Base-by-base conservation (phyloP, 2,329 filamentous ascomycete genomes). In the Karstenula rhodostoma region DNA sequence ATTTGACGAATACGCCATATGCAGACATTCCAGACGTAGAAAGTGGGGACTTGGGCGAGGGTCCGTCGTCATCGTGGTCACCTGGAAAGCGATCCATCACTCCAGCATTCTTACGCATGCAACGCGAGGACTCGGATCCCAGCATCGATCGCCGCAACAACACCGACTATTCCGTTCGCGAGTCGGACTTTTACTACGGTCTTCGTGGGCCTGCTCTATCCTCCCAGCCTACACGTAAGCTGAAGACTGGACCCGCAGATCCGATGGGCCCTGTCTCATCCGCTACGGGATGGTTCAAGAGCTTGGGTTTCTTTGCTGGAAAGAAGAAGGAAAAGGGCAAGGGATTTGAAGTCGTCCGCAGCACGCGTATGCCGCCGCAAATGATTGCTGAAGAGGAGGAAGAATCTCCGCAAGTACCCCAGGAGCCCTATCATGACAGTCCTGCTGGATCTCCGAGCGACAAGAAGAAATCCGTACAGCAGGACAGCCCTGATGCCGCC, bases 101-200 rank as follows among this genome's bases (percentile, higher is more conserved):
- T 61, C 76, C 85, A 35, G 85, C 85, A 7, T 86, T 86, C 68
- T 73, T 87, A 32, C 81, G 83, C 22, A 79, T 80, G 63, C 77
- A 77, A 48, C 73, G 75, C 17, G 77, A 83, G 29, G 78, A 80
- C 46, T 85, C 85, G 15, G 85, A 88, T 59, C 81, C 84, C n/a
- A 83, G 85, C 47, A 77, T 84, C 8, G 81, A 85, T 53, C 76
- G 75, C 59, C 81, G 79, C 59, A 89, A 87, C 23, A 85, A 88
- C 49, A 89, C 91, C 1, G 94, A 99, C 73, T 98, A 98, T 73
- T 90, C 94, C 1, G 95, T 94, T 0, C 90, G 95, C 58, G 95
- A 99, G 77, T 93, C 96, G 0, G 95, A 99, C 76, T 97, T 97
- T 71, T 98, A 98, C 79, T 98, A 99, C 71, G 91, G 93, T 10